Evolutionary conservation across 225 moss, liverwort and hornwort species (phyloP).

Genomic region (Pseudisothecium myosuroides): DNA sequence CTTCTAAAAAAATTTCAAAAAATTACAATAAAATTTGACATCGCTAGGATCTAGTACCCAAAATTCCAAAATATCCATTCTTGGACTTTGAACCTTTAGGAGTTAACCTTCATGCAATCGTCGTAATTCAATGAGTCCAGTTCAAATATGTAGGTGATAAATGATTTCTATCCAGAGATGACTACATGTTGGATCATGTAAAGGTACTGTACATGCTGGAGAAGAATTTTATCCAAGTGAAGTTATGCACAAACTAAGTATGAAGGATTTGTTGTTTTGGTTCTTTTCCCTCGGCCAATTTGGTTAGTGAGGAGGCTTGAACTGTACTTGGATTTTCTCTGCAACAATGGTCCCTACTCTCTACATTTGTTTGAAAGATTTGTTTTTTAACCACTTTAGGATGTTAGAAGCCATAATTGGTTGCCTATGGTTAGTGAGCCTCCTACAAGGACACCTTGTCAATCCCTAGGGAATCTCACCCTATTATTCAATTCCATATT

Average conservation of each 20-base stretch:
- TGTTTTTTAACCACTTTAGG: background rate
- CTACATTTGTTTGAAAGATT: background rate
- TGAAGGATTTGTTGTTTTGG: background rate
- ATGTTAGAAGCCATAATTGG: too few species aligned
- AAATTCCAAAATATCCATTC: background rate
- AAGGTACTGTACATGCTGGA: background rate
- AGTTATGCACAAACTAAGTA: background rate
- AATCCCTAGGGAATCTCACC: background rate
- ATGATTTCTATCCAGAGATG: background rate
- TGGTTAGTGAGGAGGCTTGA: background rate
- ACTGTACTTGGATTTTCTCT: background rate
- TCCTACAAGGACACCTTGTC: background rate
- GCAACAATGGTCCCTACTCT: background rate
- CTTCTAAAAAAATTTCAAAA: background rate
- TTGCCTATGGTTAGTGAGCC: background rate
- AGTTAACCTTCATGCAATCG: fast-evolving
- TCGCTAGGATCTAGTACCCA: fast-evolving
- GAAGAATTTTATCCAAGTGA: background rate
- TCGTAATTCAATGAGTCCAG: background rate
- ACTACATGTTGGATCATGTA: background rate
- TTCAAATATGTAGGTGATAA: background rate
- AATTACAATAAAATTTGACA: background rate
- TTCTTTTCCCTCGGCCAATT: background rate
- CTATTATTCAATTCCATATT: too few species aligned
- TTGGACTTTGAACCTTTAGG: background rate